Percentiles rank a stretch among this genome's conserved stretches.
Evolutionary conservation across 768 basidiomycete species (phyloP).

Genomic region (Ephemerocybe angulata): DNA sequence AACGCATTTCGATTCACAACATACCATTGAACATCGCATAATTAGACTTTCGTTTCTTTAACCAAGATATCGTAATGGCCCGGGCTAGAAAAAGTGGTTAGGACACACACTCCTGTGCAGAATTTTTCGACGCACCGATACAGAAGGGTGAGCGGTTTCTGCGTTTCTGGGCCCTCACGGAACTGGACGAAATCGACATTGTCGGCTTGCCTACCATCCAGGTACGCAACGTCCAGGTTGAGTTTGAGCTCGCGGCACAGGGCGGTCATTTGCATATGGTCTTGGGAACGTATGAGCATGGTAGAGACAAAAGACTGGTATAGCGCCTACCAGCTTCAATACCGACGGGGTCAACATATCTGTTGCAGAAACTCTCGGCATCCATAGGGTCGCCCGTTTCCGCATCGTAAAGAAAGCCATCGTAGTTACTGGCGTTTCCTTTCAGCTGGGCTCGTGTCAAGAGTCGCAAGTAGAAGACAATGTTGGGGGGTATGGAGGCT

Average conservation of each 20-base stretch:
- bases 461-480: constrained; percentile 61
- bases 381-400: constrained; percentile 58
- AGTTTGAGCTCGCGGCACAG: constrained; percentile 63
- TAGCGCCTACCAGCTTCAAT: constrained; percentile 64
- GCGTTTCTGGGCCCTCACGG: constrained; percentile 42
- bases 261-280: constrained; percentile 81
- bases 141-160: constrained; percentile 60
- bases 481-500: constrained; percentile 3
- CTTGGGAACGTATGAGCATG: constrained; percentile 28
- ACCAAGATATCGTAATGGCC: constrained; percentile 84
- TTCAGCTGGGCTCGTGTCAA: constrained; percentile 81
- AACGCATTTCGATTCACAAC: not conserved
- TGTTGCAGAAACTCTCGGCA: constrained; percentile 66
- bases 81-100: constrained; percentile 59
- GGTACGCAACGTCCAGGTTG: constrained; percentile 72
- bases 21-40: not conserved
- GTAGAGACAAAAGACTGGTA: not conserved
- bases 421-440: constrained; percentile 53
- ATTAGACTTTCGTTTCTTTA: constrained; percentile 5
- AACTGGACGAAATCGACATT: constrained; percentile 71
- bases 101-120: constrained; percentile 2
- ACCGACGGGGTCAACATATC: constrained; percentile 72
- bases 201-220: constrained; percentile 58
- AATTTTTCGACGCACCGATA: constrained; percentile 52
- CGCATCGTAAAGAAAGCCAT: constrained; percentile 73